Conservation (phyloP, 257 asterid species). For the Leptodermis oblonga region DNA sequence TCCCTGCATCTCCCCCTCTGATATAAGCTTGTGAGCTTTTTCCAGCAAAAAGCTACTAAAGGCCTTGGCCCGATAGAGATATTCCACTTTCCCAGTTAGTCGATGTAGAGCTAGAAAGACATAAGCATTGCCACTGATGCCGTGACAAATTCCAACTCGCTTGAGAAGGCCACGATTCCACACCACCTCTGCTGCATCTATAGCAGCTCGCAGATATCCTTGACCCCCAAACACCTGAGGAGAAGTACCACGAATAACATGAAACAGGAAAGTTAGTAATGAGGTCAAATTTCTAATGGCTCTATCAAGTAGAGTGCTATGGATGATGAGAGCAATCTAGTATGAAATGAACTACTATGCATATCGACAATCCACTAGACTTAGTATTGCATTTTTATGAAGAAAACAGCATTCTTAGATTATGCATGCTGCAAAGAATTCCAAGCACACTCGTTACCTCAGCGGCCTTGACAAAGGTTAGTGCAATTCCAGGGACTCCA, state of each 20-base stretch:
- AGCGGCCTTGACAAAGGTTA: constrained; percentile 67
- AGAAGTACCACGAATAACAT: not conserved
- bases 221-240: constrained; percentile 52
- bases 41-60: constrained; percentile 71
- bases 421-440: not conserved
- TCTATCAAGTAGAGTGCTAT: not conserved
- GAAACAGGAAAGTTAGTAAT: not conserved
- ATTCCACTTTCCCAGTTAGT: constrained; percentile 55
- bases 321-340: not conserved
- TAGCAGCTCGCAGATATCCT: constrained; percentile 60
- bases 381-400: not conserved
- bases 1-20: constrained; percentile 57
- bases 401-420: not conserved
- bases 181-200: constrained; percentile 77
- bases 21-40: constrained; percentile 53
- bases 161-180: constrained; percentile 78
- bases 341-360: not conserved
- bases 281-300: not conserved
- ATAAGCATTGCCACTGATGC: constrained; percentile 74
- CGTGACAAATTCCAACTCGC: constrained; percentile 76
- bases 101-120: constrained; percentile 66
- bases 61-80: constrained; percentile 66
- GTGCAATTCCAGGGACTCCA: constrained; percentile 78
- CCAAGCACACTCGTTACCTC: constrained; percentile 42
- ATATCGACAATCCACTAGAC: not conserved